Evolutionary conservation across 1,284 basidiomycete species (phyloP).

Genomic region (Microbotryum saponariae): DNA sequence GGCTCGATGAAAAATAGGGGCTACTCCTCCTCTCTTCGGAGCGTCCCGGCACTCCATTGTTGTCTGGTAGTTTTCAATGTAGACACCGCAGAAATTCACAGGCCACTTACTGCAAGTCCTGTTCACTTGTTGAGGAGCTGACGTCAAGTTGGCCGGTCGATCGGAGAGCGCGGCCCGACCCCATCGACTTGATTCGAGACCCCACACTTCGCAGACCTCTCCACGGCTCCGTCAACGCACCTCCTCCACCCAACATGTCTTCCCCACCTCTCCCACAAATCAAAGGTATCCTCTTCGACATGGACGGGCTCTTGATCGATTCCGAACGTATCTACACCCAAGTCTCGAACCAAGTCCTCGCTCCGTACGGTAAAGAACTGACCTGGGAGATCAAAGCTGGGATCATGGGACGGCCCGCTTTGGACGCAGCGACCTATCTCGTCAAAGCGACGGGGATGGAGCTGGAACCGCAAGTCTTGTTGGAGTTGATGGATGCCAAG

Average conservation of each 20-base stretch:
- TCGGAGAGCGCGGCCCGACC: no score
- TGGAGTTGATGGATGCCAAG: conserved; percentile 8
- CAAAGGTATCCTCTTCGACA: conserved; percentile 28
- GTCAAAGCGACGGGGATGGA: conserved; percentile 21
- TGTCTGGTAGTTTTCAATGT: no score
- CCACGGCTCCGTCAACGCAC: no score
- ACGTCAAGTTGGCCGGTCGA: no score
- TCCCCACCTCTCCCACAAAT: conserved; percentile 6
- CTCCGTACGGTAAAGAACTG: conserved; percentile 18
- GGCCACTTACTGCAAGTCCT: no score
- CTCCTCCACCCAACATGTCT: conserved; percentile 6
- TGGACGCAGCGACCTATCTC: conserved; percentile 9
- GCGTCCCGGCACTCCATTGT: no score
- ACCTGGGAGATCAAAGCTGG: conserved; percentile 26
- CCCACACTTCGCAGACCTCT: no score
- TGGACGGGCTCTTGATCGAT: conserved; percentile 31
- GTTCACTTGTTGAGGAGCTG: no score
- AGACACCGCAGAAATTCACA: no score
- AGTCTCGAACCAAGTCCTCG: conserved; percentile 20
- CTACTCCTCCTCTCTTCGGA: no score
- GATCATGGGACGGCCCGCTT: conserved; percentile 26
- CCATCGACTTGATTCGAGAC: no score
- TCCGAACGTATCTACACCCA: conserved; percentile 18
- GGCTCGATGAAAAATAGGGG: no score
- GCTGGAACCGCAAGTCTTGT: conserved; percentile 10